These are phyloP conservation scores for Paramecium primaurelia DNA, from an alignment of 73 alveolate genomes.

Conservation along the genomic window DNA sequence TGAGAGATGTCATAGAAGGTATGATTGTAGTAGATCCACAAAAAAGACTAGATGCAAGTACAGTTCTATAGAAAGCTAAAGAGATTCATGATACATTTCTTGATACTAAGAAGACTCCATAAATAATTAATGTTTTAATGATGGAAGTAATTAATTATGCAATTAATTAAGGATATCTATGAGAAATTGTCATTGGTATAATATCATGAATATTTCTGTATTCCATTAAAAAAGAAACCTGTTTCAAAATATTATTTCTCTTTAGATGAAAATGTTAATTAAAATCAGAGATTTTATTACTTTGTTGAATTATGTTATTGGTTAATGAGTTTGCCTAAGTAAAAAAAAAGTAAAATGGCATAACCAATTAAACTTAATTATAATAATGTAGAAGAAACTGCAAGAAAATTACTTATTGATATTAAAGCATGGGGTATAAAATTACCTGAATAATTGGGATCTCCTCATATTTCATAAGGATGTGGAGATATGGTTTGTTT, in stretches of 20 bases:
- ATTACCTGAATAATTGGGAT: constrained; percentile 62
- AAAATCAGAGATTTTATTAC: constrained; percentile 45
- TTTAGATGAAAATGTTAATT: constrained; percentile 35
- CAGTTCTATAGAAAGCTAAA: constrained; percentile 26
- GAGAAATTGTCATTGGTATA: constrained; percentile 91
- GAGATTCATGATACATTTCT: constrained; percentile 11
- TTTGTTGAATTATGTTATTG: constrained; percentile 76
- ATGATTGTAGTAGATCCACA: constrained; percentile 90
- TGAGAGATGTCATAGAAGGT: constrained; percentile 70
- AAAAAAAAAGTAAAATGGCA: constrained; percentile 34
- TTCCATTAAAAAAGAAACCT: constrained; percentile 68
- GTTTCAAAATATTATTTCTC: constrained; percentile 83
- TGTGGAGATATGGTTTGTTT: constrained; percentile 86
- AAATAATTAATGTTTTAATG: constrained; percentile 29
- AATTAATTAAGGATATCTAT: constrained; percentile 82
- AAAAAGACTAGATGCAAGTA: constrained; percentile 81
- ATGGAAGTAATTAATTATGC: background rate
- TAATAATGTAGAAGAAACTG: constrained; percentile 59
- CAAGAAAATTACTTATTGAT: constrained; percentile 64
- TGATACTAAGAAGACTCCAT: constrained; percentile 65
- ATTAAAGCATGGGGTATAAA: constrained; percentile 68
- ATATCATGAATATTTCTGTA: constrained; percentile 83
- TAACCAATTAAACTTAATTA: background rate
- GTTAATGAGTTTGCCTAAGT: constrained; percentile 72
- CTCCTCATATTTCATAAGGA: constrained; percentile 63